A percentile compares a stretch with the other conserved stretches of the same genome.
These are phyloP conservation scores for Phaeosphaeriaceae sp. DNA, from an alignment of 2,329 filamentous ascomycete genomes.

Conservation along the genomic window DNA sequence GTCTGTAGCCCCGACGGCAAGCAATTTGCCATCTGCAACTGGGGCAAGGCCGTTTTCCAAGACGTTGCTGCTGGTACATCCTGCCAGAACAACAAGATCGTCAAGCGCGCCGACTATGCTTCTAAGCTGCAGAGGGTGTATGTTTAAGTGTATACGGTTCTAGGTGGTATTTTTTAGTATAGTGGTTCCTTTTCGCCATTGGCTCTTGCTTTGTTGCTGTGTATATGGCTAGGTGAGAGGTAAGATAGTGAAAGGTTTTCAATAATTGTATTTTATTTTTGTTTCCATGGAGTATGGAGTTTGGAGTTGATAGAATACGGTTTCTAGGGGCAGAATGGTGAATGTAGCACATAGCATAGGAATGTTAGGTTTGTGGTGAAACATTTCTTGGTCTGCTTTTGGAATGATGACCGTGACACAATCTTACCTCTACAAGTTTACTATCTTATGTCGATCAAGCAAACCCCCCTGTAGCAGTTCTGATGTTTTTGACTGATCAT, in stretches of 20 bases:
- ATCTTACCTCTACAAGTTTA: too few species aligned
- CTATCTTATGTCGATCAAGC: too few species aligned
- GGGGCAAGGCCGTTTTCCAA: conserved; percentile 48
- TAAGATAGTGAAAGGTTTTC: neutral
- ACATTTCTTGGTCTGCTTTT: neutral
- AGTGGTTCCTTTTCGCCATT: neutral
- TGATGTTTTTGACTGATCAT: too few species aligned
- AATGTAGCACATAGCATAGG: neutral
- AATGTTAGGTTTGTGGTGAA: neutral
- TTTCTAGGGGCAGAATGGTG: neutral
- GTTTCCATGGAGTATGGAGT: neutral
- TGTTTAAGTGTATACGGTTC: neutral
- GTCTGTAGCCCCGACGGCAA: conserved; percentile 47
- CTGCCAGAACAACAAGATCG: conserved; percentile 49
- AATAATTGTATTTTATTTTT: neutral
- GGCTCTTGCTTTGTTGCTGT: neutral
- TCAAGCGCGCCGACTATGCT: conserved; percentile 28
- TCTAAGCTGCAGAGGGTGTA: conserved; percentile 1
- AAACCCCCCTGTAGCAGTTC: too few species aligned
- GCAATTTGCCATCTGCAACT: conserved; percentile 51
- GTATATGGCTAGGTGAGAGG: neutral
- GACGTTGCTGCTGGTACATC: conserved; percentile 52
- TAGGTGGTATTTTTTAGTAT: neutral
- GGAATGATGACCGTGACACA: neutral
- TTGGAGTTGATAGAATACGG: neutral